Percentiles rank a stretch among this genome's conserved stretches.
Conservation (phyloP, 2,329 filamentous ascomycete species). For the Colletotrichum euphorbiae region DNA sequence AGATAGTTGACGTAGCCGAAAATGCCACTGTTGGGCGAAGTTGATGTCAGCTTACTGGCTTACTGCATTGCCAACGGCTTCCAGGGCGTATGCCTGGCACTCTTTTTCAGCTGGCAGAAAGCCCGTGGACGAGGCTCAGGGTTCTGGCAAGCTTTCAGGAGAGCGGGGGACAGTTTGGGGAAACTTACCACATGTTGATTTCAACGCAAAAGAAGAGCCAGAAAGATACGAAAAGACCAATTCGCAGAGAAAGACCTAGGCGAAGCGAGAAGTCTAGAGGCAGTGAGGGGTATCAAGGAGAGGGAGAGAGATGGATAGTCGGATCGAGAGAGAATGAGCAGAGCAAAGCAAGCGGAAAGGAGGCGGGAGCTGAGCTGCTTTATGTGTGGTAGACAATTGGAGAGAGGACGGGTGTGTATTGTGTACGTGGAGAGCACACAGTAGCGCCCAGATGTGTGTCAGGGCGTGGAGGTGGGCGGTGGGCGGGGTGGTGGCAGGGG, state of each 20-base stretch:
- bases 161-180: conserved; percentile 24
- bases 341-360: conserved; percentile 28
- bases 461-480: conserved; percentile 35
- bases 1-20: conserved; percentile 99
- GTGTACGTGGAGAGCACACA: conserved; percentile 39
- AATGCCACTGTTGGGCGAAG: conserved; percentile 74
- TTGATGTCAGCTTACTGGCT: conserved; percentile 41
- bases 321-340: conserved; percentile 35
- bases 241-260: conserved; percentile 25
- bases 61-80: conserved; percentile 26
- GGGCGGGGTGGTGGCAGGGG: conserved; percentile 39
- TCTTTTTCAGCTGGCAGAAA: conserved; percentile 23
- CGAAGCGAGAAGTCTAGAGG: neutral
- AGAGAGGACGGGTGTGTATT: conserved; percentile 34
- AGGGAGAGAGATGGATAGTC: conserved; percentile 39
- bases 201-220: conserved; percentile 36
- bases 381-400: conserved; percentile 34
- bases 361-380: conserved; percentile 43
- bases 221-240: conserved; percentile 36
- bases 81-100: neutral
- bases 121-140: conserved; percentile 5
- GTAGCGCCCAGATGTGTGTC: conserved; percentile 26
- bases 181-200: conserved; percentile 44
- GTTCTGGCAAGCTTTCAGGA: conserved; percentile 30
- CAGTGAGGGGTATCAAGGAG: conserved; percentile 39